Conservation (phyloP, 306 rosid genomes). For the Cajanus cajan region DNA sequence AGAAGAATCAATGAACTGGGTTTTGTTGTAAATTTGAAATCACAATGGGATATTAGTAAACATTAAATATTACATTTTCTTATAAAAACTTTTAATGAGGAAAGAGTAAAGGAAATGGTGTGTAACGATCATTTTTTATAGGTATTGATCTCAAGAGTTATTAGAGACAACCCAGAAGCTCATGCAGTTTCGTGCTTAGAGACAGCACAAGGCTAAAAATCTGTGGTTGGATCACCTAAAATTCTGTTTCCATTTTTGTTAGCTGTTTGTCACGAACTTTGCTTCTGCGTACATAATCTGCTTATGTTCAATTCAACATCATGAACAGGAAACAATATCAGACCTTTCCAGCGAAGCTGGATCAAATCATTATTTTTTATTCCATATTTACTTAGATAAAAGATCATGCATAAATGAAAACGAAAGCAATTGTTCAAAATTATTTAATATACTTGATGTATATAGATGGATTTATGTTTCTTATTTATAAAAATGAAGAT, state of each 20-base stretch:
- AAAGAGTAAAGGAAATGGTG: not conserved
- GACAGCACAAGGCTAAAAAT: not conserved
- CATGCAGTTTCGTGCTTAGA: not conserved
- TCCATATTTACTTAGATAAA: not conserved
- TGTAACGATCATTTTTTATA: not conserved
- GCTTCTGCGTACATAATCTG: not conserved
- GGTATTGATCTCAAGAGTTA: not conserved
- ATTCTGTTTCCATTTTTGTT: constrained; percentile 15
- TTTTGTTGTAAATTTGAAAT: not conserved
- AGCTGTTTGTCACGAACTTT: not conserved
- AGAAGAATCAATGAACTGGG: not conserved
- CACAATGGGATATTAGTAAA: not conserved
- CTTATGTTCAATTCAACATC: not conserved
- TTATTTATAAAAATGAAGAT: not conserved
- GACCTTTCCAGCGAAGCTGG: not conserved
- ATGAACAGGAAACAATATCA: not conserved
- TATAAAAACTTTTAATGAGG: not conserved
- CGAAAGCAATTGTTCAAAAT: not conserved
- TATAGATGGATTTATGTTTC: not conserved
- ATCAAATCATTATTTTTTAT: not conserved
- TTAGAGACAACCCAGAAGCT: not conserved
- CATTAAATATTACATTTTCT: not conserved
- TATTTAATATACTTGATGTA: not conserved
- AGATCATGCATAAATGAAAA: not conserved
- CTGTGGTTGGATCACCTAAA: not conserved